Percentiles rank a stretch among this genome's conserved stretches.
Evolutionary conservation across 73 alveolate genomes (phyloP).

Genomic region (Paramecium sonneborni): DNA sequence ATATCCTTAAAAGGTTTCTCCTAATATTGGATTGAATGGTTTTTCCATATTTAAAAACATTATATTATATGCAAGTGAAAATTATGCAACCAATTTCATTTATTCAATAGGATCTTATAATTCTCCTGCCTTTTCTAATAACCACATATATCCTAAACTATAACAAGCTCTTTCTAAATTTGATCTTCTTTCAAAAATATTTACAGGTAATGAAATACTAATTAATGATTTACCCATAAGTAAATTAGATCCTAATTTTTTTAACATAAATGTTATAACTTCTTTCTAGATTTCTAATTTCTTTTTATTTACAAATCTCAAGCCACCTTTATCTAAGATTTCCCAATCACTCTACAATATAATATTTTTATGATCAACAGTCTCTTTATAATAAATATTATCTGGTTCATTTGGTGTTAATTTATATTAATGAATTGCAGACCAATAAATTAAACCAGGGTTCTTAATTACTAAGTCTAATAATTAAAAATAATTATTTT

Average conservation of each 20-base stretch:
- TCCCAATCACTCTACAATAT: conserved; percentile 54
- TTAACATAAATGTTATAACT: conserved; percentile 72
- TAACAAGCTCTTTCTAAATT: conserved; percentile 73
- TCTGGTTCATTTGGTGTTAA: neutral
- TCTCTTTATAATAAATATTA: neutral
- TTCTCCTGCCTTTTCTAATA: conserved; percentile 78
- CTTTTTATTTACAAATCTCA: conserved; percentile 55
- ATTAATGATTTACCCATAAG: conserved; percentile 77
- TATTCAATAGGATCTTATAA: conserved; percentile 71
- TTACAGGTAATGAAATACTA: conserved; percentile 80
- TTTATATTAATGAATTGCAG: conserved; percentile 13
- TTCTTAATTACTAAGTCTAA: neutral
- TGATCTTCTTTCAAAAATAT: conserved; percentile 78
- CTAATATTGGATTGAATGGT: conserved; percentile 91
- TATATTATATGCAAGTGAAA: conserved; percentile 58
- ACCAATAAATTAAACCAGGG: neutral
- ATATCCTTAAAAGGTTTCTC: conserved; percentile 86
- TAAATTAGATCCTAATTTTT: conserved; percentile 75
- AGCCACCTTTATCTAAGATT: conserved; percentile 55
- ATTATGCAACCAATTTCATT: conserved; percentile 71
- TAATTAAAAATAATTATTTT: neutral
- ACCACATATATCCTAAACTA: conserved; percentile 68
- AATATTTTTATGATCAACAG: neutral
- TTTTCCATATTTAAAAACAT: conserved; percentile 73
- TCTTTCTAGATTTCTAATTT: conserved; percentile 69